Evolutionary conservation across 2,329 filamentous ascomycete species (phyloP).

Genomic region (Canariomyces notabilis): DNA sequence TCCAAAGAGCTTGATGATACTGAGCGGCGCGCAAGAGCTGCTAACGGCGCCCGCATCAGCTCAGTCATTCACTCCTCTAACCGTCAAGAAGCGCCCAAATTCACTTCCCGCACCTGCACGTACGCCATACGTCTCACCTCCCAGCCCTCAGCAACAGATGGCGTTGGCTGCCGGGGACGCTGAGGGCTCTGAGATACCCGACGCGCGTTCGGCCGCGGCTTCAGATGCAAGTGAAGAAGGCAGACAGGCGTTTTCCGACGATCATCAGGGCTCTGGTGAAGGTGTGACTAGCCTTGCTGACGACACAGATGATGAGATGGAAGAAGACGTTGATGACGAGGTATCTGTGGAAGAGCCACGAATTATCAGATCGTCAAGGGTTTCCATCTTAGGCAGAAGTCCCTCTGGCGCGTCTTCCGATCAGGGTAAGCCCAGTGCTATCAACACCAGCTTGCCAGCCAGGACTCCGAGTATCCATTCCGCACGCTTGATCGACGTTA

Average conservation of each 20-base stretch:
- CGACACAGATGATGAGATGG: slow-evolving; percentile 11
- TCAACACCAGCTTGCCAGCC: slow-evolving; percentile 35
- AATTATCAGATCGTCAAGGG: slow-evolving; percentile 51
- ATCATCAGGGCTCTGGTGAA: background rate
- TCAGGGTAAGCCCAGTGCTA: slow-evolving; percentile 35
- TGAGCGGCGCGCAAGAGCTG: slow-evolving; percentile 27
- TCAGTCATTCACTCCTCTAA: slow-evolving; percentile 33
- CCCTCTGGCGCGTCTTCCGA: slow-evolving; percentile 48
- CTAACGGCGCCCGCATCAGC: slow-evolving; percentile 33
- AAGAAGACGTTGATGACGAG: slow-evolving; percentile 43
- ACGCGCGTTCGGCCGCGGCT: background rate
- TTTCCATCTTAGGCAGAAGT: slow-evolving; percentile 49
- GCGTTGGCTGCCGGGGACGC: background rate
- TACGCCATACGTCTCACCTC: slow-evolving; percentile 7
- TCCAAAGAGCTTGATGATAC: slow-evolving; percentile 44
- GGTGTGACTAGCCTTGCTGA: slow-evolving; percentile 24
- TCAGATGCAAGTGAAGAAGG: background rate
- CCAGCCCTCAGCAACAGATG: background rate
- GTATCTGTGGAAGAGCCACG: slow-evolving; percentile 54
- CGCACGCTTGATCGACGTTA: slow-evolving; percentile 54
- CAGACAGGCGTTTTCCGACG: background rate
- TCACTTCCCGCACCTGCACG: slow-evolving; percentile 42
- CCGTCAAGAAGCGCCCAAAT: slow-evolving; percentile 40
- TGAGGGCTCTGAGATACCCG: background rate
- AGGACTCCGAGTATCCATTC: slow-evolving; percentile 49